Percentiles rank a stretch among this genome's conserved stretches.
Evolutionary conservation across 352 stramenopile genomes (phyloP).

Genomic region (Phytophthora cactorum): DNA sequence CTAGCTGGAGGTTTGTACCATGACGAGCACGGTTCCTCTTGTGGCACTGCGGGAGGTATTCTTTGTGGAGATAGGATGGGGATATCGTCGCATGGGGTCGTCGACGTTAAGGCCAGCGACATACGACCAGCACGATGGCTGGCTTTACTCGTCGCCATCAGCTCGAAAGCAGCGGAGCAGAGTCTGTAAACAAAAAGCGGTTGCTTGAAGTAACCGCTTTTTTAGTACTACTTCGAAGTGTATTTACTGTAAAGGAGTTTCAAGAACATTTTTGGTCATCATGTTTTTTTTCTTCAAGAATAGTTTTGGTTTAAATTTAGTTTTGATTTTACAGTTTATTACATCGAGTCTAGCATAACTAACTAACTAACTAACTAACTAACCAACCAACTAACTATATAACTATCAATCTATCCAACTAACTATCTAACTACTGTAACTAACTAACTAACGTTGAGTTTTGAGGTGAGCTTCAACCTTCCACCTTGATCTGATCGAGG

Average conservation of each 20-base stretch:
- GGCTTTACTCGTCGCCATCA: constrained; percentile 18
- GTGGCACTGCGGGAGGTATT: constrained; percentile 5
- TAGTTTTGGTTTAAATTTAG: too few relatives aligned
- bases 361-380: too few relatives aligned
- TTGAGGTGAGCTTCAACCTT: constrained; percentile 37
- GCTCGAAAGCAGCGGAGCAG: neutral
- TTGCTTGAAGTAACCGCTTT: too few relatives aligned
- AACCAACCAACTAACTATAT: too few relatives aligned
- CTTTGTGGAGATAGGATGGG: constrained; percentile 27
- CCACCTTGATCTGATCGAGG: constrained; percentile 33
- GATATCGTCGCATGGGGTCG: constrained; percentile 20
- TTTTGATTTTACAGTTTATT: neutral
- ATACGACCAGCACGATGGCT: constrained; percentile 23
- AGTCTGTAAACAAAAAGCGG: too few relatives aligned
- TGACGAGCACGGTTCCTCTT: constrained; percentile 2
- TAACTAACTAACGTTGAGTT: constrained; percentile 44
- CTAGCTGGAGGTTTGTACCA: constrained; percentile 32
- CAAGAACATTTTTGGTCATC: constrained; percentile 6
- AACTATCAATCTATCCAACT: too few relatives aligned
- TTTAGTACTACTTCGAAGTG: too few relatives aligned
- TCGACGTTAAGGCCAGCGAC: constrained; percentile 21
- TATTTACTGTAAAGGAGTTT: constrained; percentile 10
- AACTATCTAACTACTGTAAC: too few relatives aligned
- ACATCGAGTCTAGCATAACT: neutral
- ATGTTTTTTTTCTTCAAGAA: neutral